phyloP scores from a whole-genome alignment of 176 grass and related monocot genomes.

The Canna indica region DNA sequence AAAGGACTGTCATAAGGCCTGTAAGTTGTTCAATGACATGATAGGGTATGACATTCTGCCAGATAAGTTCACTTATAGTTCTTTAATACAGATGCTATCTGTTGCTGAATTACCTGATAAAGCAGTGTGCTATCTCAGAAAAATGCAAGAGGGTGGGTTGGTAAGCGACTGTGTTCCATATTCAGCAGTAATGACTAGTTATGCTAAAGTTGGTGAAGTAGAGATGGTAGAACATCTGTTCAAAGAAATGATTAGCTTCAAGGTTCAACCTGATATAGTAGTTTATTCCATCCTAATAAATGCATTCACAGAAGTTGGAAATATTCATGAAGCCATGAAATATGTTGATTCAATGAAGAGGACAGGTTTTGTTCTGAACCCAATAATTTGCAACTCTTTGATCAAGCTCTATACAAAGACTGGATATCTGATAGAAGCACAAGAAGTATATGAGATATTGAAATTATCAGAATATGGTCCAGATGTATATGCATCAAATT shows the following conservation, averaged over 20 bases:
- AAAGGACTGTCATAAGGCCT: slow-evolving; percentile 54
- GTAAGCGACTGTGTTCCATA: slow-evolving; percentile 50
- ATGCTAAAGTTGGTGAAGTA: slow-evolving; percentile 46
- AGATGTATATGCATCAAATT: slow-evolving; percentile 77
- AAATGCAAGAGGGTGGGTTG: slow-evolving; percentile 53
- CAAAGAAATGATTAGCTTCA: slow-evolving; percentile 62
- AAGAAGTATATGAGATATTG: slow-evolving; percentile 46
- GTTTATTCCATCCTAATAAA: slow-evolving; percentile 76
- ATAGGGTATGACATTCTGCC: slow-evolving; percentile 49
- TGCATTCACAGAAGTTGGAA: slow-evolving; percentile 66
- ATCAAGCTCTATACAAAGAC: slow-evolving; percentile 78
- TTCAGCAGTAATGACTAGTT: slow-evolving; percentile 54
- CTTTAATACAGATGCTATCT: slow-evolving; percentile 63
- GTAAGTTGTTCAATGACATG: slow-evolving; percentile 69
- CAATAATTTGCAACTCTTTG: slow-evolving; percentile 58
- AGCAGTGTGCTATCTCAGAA: slow-evolving; percentile 59
- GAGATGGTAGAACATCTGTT: slow-evolving; percentile 50
- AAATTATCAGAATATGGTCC: slow-evolving; percentile 47
- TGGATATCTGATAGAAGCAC: slow-evolving; percentile 63
- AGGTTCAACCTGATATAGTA: slow-evolving; percentile 47
- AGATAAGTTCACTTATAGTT: slow-evolving; percentile 72
- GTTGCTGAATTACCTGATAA: slow-evolving; percentile 43
- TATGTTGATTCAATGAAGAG: slow-evolving; percentile 75
- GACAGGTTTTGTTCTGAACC: slow-evolving; percentile 45
- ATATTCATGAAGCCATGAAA: slow-evolving; percentile 54